Evolutionary conservation across 2,329 filamentous ascomycete genomes (phyloP).

Genomic region (Hymenoscyphus occultus): DNA sequence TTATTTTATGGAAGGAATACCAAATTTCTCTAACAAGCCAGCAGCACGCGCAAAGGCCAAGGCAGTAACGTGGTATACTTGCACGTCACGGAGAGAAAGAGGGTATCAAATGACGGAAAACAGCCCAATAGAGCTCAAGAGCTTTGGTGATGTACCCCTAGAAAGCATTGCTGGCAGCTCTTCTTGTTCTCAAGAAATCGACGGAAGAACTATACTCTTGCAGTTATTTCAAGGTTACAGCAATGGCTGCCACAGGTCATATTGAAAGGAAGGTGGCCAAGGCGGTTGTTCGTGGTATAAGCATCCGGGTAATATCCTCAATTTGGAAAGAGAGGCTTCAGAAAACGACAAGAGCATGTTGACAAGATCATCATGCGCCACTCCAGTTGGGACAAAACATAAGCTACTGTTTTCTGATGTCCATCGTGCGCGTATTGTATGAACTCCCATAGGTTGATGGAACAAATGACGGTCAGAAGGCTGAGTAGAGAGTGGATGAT

Average conservation of each 20-base stretch:
- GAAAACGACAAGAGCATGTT: background rate
- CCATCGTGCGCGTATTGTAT: background rate
- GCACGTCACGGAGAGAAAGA: background rate
- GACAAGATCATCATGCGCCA: slow-evolving; percentile 2
- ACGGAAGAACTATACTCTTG: background rate
- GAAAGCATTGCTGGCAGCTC: background rate
- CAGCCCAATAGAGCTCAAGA: background rate
- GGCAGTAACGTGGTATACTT: slow-evolving; percentile 17
- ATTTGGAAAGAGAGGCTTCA: slow-evolving; percentile 6
- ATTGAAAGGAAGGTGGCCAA: background rate
- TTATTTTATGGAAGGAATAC: background rate
- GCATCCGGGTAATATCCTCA: slow-evolving; percentile 10
- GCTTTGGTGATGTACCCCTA: slow-evolving; percentile 5
- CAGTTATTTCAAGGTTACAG: background rate
- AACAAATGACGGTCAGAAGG: slow-evolving; percentile 16
- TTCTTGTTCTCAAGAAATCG: background rate
- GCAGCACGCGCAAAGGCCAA: slow-evolving; percentile 6
- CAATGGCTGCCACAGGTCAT: slow-evolving; percentile 1
- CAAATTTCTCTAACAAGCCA: background rate
- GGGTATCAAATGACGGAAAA: slow-evolving; percentile 10
- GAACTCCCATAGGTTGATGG: slow-evolving; percentile 12
- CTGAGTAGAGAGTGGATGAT: background rate
- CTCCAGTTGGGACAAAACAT: slow-evolving; percentile 4
- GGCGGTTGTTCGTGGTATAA: slow-evolving; percentile 1
- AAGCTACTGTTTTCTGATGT: background rate